Evolutionary conservation across 1,284 basidiomycete species (phyloP).

Genomic region (Anthracocystis panici-leucophaei): DNA sequence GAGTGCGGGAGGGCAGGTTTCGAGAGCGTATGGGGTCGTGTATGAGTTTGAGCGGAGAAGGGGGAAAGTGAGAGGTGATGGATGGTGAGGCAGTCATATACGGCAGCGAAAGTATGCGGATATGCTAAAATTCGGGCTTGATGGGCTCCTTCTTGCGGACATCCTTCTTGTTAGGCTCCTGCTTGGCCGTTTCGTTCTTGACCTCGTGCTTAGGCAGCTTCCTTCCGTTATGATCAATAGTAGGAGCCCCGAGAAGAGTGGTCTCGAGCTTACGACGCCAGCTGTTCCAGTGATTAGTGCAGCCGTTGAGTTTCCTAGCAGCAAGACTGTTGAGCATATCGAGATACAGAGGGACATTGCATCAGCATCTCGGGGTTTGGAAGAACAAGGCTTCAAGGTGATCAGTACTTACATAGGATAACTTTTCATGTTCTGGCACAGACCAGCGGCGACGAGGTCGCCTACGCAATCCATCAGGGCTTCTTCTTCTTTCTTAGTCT

Average conservation of each 20-base stretch:
- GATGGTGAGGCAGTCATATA: not conserved
- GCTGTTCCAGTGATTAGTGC: conserved; percentile 13
- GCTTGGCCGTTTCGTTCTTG: not conserved
- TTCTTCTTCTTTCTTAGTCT: conserved; percentile 31
- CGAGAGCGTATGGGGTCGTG: too few relatives aligned
- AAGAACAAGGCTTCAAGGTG: not conserved
- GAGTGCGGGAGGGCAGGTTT: too few relatives aligned
- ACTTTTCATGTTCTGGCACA: conserved; percentile 16
- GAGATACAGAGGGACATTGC: not conserved
- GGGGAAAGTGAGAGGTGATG: not conserved
- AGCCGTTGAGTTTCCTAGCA: not conserved
- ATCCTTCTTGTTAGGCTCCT: not conserved
- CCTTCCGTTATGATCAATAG: conserved; percentile 23
- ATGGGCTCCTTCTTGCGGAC: not conserved
- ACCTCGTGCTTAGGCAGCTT: conserved; percentile 10
- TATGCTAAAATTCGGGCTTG: not conserved
- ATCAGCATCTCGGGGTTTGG: not conserved
- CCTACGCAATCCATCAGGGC: conserved; percentile 9
- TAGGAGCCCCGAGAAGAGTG: conserved; percentile 8
- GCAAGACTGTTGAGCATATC: conserved; percentile 7
- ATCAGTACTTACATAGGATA: conserved; percentile 11
- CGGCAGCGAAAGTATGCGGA: not conserved
- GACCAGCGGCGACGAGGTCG: not conserved
- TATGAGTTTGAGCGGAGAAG: too few relatives aligned
- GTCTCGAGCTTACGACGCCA: conserved; percentile 20